Evolutionary conservation across 2,329 filamentous ascomycete genomes (phyloP), one percentile per base, ranked within the genome.

Genomic region (Thielaviopsis musarum): DNA sequence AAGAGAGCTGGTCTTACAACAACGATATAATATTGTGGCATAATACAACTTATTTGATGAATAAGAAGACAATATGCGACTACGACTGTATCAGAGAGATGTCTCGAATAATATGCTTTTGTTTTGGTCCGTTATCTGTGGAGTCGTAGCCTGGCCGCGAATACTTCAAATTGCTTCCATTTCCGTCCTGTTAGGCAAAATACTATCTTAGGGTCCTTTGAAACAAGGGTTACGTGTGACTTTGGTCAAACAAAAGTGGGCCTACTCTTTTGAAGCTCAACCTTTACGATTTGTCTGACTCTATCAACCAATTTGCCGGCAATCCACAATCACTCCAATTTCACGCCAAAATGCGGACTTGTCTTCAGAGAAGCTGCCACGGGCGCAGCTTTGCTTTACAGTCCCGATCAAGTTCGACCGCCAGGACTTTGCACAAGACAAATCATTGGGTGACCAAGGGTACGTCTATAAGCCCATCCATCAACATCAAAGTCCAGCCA

Each of bases 361-460:
- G 34, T 15, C 26, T 59, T 15, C 38, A 52, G n/a, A 59, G 52
- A 51, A 26, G 51, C 38, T 41, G 13, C 21, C 19, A 19, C 26
- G 13, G 48, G n/a, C 21, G n/a, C 38, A 22, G 38, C 51, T 45
- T 38, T 13, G 34, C 38, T 6, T 26, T 53, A 6, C 38, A 41
- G 22, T 56, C 26, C 5, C 45, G 52, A 3, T 34, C 17, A 1
- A 30, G 28, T 34, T 52, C 26, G 17, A 52, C 55, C 5, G n/a
- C 41, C 41, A 30, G 49, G 10, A n/a, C 30, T 30, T 58, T 12
- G n/a, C 49, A 1, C 17, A 26, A 56, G 45, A 56, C 54, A 15
- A 60, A 60, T 17, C 58, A 60, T 19, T 60, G 58, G 58, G 51
- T 59, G 5, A 38, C 41, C n/a, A 52, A 57, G 10, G 54, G 53